phyloP scores from a whole-genome alignment of 179 eudicot species.

The Patellifolia procumbens region DNA sequence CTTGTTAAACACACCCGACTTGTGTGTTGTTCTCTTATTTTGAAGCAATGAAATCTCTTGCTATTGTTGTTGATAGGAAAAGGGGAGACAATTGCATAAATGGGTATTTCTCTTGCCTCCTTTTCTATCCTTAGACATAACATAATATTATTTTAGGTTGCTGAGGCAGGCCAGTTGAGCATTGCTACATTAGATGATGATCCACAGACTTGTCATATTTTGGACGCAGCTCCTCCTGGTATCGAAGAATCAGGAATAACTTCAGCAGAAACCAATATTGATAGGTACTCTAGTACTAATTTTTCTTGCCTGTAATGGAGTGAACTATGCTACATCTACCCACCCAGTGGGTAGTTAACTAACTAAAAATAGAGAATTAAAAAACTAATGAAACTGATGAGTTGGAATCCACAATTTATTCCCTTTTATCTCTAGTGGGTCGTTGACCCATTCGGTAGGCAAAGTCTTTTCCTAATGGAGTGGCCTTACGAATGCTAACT shows the following conservation, averaged over 20 bases:
- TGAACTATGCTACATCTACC: too few relatives aligned
- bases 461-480: too few relatives aligned
- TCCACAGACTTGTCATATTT: not conserved
- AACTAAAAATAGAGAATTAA: too few relatives aligned
- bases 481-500: not conserved
- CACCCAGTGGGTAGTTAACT: too few relatives aligned
- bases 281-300: not conserved
- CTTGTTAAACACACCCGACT: not conserved
- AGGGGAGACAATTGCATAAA: not conserved
- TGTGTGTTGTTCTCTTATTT: not conserved
- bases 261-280: not conserved
- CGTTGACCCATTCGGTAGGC: too few relatives aligned
- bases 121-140: not conserved
- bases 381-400: too few relatives aligned
- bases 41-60: not conserved
- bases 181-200: not conserved
- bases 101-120: not conserved
- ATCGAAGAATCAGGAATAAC: constrained; percentile 1
- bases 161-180: not conserved
- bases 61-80: not conserved
- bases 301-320: not conserved
- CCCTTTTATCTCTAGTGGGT: too few relatives aligned
- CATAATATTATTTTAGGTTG: not conserved
- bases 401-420: too few relatives aligned
- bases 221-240: not conserved